These are phyloP conservation scores for Eucalyptus brandiana DNA, from an alignment of 345 rosid species.

Conservation along the genomic window DNA sequence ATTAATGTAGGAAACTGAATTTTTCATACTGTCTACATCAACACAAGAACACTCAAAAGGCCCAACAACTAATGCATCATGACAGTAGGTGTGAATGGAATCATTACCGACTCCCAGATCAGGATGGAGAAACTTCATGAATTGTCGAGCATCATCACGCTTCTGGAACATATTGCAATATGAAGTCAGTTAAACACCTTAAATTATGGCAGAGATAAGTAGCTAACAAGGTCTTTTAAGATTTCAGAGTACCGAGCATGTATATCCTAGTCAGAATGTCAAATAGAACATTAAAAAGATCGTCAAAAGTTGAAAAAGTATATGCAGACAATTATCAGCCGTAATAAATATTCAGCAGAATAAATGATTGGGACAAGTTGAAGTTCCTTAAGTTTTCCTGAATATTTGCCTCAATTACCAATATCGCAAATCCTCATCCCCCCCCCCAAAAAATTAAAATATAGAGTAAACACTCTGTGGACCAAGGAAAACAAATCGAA, in stretches of 20 bases:
- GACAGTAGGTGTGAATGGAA: neutral
- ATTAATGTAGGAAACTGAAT: neutral
- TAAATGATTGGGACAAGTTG: neutral
- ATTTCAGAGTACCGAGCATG: neutral
- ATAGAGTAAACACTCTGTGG: neutral
- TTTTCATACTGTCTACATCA: neutral
- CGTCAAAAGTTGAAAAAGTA: neutral
- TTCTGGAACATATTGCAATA: conserved; percentile 29
- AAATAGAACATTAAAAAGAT: neutral
- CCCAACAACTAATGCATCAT: neutral
- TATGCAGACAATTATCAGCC: neutral
- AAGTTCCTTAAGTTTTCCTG: neutral
- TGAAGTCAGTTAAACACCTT: neutral
- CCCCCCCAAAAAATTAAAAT: neutral
- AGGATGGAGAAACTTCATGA: conserved; percentile 98
- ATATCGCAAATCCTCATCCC: neutral
- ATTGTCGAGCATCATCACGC: conserved; percentile 92
- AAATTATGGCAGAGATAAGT: neutral
- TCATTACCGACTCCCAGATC: conserved; percentile 89
- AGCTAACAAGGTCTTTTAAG: neutral
- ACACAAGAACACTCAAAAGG: neutral
- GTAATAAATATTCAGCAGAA: neutral
- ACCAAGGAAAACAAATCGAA: neutral
- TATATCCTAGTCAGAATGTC: neutral
- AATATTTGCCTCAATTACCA: neutral